Base-by-base conservation (phyloP, 768 basidiomycete species). In the Galerina marginata region DNA sequence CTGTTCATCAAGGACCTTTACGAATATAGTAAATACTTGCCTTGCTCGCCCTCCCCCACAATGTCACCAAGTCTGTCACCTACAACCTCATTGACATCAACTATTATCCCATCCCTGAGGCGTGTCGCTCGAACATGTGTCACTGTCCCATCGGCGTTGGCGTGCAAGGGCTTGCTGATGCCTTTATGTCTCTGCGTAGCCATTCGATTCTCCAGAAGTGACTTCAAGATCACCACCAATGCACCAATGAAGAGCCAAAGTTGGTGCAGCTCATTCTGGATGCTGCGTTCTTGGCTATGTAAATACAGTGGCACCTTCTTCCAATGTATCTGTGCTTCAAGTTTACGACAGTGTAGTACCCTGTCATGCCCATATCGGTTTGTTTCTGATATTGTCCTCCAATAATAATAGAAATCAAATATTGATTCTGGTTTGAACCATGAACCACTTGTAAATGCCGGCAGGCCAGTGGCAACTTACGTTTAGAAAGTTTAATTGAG, bases 81-180 rank as follows among this genome's bases (percentile, higher is more conserved):
- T 87, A 79, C 81, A 99, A 99, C 80, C 83, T 99, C 79, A 96
- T 97, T 72, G 95, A 95, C 60, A 80, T 89, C 75, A 98, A 97
- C 82, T 95, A 91, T 79, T 97, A 99, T 71, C 96, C 96, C 23
- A 86, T 96, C 54, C 88, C 88, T 20, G 20, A 97, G 74, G 93
- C 97, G 25, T 89, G 86, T 61, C 87, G 83, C 59, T 97, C 94
- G 45, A 99, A 99, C 86, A 91, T 91, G 86, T 94, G 96, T 59
- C 94, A 98, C 75, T 92, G 96, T 51, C 97, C 96, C 52, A 94
- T 99, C 65, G 97, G 97, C 67, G 80, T 99, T 67, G 96, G 97
- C 72, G 95, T 99, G 57, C 93, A 99, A 72, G 96, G 97, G 73
- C 89, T 99, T 44, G 96, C 96, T n/a, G 96, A 99, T 69, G 84